Base-by-base conservation (phyloP, 345 rosid genomes). In the Lepidium africanum region DNA sequence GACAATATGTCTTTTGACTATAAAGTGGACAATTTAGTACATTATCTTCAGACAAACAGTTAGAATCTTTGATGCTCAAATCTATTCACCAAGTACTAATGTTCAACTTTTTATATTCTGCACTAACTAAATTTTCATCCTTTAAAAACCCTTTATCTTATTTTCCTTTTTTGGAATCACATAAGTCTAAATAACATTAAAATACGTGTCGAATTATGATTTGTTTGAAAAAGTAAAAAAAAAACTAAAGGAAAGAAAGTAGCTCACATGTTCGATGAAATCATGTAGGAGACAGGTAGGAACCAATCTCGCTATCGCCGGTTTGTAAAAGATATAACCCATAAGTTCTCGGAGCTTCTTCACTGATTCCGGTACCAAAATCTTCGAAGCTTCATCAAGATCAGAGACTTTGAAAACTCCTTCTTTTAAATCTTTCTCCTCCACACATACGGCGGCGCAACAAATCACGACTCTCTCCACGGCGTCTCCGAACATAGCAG, bases 371-470 rank as follows among this genome's bases (percentile, higher is more conserved):
- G 96, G 96, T 10, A 92, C 92, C 32, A 92, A 70, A 63, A 92
- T 87, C 42, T 55, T 64, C 0, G 72, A 73, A 11, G 96, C 98
- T 73, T 84, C 93, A 30, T 90, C 86, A 77, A 92, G 67, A 74
- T 92, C 88, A 17, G 82, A 79, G 3, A 87, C 83, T 42, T 53
- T 45, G 47, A 90, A 85, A 38, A 84, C 62, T 42, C 95, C 95
- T 3, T 77, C 86, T 47, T 39, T 80, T 77, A 92, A 61, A 58
- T 90, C 96, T 60, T 75, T 84, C 78, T 90, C 96, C 74, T 92
- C 96, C 81, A 92, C 76, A 65, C 92, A 87, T 45, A 89, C 83
- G 23, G 86, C 93, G 2, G 98, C 78, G 74, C 87, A 70, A 48
- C 96, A 86, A 2, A 92, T 72, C 83, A 86, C 84, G 73, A 84